Conservation (phyloP, 345 rosid species). For the Hibiscus tridactylites region DNA sequence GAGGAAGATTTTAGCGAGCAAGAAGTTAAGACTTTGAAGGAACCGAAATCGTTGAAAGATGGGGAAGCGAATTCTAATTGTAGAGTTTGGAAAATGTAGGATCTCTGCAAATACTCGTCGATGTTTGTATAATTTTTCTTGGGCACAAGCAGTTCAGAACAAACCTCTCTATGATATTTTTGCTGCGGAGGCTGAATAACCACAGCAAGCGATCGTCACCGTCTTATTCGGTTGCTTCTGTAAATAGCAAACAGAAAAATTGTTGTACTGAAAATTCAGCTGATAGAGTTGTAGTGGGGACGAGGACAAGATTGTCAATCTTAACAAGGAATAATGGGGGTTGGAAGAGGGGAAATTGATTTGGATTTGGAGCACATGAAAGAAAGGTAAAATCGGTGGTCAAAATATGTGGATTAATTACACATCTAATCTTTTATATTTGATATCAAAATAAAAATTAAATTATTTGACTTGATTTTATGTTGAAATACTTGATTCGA, state of each 20-base stretch:
- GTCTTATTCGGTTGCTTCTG: constrained; percentile 32
- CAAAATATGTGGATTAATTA: too few species aligned
- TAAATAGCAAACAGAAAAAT: constrained; percentile 23
- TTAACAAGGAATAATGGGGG: constrained; percentile 82
- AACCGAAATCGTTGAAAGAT: constrained; percentile 17
- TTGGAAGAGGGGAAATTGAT: constrained; percentile 98
- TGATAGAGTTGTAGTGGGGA: constrained; percentile 35
- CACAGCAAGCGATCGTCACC: constrained; percentile 24
- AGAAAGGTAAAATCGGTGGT: not conserved
- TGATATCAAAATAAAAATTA: too few species aligned
- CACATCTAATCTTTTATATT: too few species aligned
- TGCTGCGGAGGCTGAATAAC: constrained; percentile 35
- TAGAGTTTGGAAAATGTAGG: constrained; percentile 79
- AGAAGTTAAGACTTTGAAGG: constrained; percentile 26
- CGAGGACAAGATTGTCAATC: constrained; percentile 1
- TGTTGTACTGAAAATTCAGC: constrained; percentile 7
- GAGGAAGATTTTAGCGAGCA: constrained; percentile 47
- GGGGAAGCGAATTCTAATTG: constrained; percentile 17
- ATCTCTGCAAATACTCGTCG: constrained; percentile 53
- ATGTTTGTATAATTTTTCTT: constrained; percentile 64
- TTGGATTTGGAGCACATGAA: constrained; percentile 19
- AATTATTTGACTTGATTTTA: too few species aligned
- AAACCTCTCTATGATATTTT: constrained; percentile 56
- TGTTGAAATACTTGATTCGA: too few species aligned
- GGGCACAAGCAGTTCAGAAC: constrained; percentile 96